Conservation (phyloP, 805 yeast species). For the Starmerella powellii region DNA sequence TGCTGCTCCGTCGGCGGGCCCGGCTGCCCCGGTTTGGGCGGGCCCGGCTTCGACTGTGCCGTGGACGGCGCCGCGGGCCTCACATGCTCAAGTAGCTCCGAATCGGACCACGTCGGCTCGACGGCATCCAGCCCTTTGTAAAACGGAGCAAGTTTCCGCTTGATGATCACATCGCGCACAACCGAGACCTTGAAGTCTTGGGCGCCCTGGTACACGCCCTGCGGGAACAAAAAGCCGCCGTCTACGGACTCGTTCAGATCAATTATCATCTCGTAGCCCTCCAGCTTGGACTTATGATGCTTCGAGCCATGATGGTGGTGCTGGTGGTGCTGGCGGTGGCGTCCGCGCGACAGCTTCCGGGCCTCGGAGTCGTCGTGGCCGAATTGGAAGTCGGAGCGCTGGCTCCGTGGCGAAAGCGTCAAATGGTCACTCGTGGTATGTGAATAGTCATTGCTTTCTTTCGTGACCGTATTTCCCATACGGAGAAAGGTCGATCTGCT, state of each 20-base stretch:
- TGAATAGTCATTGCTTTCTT: slow-evolving; percentile 19
- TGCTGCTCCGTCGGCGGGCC: slow-evolving; percentile 17
- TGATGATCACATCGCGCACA: slow-evolving; percentile 59
- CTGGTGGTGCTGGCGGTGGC: slow-evolving; percentile 2
- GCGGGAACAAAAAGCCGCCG: slow-evolving; percentile 89
- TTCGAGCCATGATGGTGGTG: slow-evolving; percentile 3
- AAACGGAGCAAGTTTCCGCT: slow-evolving; percentile 75
- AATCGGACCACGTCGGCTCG: slow-evolving; percentile 58
- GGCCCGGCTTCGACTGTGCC: too few species aligned
- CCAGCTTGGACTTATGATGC: slow-evolving; percentile 1
- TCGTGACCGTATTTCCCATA: slow-evolving; percentile 27
- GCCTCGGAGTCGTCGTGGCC: neutral
- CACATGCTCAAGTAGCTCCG: slow-evolving; percentile 38
- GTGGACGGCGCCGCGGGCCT: neutral
- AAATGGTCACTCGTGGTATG: neutral
- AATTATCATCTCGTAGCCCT: slow-evolving; percentile 21
- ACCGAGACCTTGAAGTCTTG: slow-evolving; percentile 62
- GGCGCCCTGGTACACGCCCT: slow-evolving; percentile 67
- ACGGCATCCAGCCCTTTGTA: slow-evolving; percentile 79
- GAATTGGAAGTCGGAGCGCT: neutral
- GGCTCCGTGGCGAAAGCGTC: too few species aligned
- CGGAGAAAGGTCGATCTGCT: neutral
- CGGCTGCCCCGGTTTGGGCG: slow-evolving; percentile 13
- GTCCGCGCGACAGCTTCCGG: neutral
- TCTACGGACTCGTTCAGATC: slow-evolving; percentile 56